phyloP scores from a whole-genome alignment of 371 early-diverging fungal species.

The Mortierella sp. region DNA sequence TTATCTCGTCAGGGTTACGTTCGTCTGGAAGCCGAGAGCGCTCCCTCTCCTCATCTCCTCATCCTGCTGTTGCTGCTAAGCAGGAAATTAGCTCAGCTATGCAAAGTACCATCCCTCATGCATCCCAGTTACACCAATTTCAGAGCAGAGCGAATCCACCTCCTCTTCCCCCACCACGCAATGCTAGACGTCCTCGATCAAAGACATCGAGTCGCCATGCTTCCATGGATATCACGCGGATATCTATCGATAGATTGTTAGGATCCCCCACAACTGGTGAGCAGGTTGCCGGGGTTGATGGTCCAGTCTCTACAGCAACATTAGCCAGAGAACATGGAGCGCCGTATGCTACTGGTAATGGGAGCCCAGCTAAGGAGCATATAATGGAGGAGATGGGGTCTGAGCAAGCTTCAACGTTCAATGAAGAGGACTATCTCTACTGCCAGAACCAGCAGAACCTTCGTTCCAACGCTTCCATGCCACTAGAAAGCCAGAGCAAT shows the following conservation, averaged over 20 bases:
- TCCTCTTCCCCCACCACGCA: constrained; percentile 45
- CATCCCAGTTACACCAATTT: constrained; percentile 9
- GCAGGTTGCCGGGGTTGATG: background rate
- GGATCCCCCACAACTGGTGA: background rate
- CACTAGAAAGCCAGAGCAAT: constrained; percentile 7
- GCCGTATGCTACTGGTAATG: background rate
- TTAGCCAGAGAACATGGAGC: background rate
- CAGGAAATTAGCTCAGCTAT: background rate
- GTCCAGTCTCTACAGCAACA: background rate
- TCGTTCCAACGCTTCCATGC: background rate
- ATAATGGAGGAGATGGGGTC: constrained; percentile 55
- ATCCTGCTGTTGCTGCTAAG: background rate
- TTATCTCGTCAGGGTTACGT: constrained; percentile 37
- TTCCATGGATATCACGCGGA: constrained; percentile 18
- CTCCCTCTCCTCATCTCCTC: background rate
- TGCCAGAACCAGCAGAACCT: constrained; percentile 25
- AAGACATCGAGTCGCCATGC: constrained; percentile 35
- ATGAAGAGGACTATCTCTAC: constrained; percentile 33
- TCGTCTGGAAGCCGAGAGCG: constrained; percentile 3
- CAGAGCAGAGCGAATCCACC: constrained; percentile 29
- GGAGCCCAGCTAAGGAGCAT: constrained; percentile 31
- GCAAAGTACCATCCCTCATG: background rate
- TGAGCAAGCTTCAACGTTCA: constrained; percentile 29
- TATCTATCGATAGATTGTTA: constrained; percentile 1
- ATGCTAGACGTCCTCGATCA: constrained; percentile 46